These are phyloP conservation scores for Buddleja alternifolia DNA, from an alignment of 257 asterid genomes.

Conservation along the genomic window DNA sequence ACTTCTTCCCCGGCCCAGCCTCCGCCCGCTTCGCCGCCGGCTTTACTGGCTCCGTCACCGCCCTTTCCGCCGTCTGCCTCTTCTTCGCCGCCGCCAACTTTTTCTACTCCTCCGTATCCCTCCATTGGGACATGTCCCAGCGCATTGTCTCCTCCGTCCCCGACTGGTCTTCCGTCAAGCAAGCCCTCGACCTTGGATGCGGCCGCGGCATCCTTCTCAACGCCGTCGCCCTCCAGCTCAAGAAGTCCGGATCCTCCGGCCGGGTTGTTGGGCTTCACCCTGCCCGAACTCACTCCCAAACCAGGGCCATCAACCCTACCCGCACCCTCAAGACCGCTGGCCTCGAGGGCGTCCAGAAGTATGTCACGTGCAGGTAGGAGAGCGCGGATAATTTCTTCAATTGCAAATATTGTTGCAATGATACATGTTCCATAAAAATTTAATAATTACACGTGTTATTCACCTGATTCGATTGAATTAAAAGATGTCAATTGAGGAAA, in stretches of 20 bases:
- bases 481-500: no score
- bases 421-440: no score
- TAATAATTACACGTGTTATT: no score
- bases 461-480: no score
- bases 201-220: slow-evolving; percentile 78
- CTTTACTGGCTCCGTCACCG: slow-evolving; percentile 71
- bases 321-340: slow-evolving; percentile 63
- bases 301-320: slow-evolving; percentile 32
- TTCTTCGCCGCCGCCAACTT: slow-evolving; percentile 68
- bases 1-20: slow-evolving; percentile 63
- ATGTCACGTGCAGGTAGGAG: slow-evolving; percentile 69
- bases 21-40: slow-evolving; percentile 71
- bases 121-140: slow-evolving; percentile 86
- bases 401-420: no score
- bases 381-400: not conserved
- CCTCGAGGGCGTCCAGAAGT: slow-evolving; percentile 76
- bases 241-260: slow-evolving; percentile 77
- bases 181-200: slow-evolving; percentile 83
- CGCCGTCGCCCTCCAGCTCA: slow-evolving; percentile 77
- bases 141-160: slow-evolving; percentile 61
- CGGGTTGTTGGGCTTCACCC: slow-evolving; percentile 78
- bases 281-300: slow-evolving; percentile 9
- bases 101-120: slow-evolving; percentile 69
- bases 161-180: slow-evolving; percentile 76
- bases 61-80: slow-evolving; percentile 75